Percentiles rank a stretch among this genome's conserved stretches.
Conservation (phyloP, 1,284 basidiomycete species). For the Ceratobasidium sp. region DNA sequence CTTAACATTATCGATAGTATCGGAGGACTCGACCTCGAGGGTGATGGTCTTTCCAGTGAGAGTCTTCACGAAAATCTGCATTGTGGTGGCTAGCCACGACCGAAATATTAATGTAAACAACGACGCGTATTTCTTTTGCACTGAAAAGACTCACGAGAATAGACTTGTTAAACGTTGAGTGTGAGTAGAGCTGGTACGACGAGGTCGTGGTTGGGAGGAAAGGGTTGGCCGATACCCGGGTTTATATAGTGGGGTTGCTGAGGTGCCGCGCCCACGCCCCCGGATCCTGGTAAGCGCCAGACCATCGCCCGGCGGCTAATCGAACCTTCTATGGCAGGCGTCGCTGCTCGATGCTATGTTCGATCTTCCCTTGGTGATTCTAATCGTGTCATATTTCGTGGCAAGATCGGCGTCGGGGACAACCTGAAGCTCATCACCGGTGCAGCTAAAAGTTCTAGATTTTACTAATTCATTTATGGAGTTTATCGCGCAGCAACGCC, state of each 20-base stretch:
- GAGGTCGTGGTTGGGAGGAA: slow-evolving; percentile 34
- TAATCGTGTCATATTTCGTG: not conserved
- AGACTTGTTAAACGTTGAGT: slow-evolving; percentile 17
- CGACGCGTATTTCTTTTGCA: no score
- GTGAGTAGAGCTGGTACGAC: slow-evolving; percentile 26
- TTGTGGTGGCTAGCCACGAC: slow-evolving; percentile 81
- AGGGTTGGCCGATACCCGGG: not conserved
- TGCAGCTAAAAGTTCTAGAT: no score
- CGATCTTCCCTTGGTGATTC: not conserved
- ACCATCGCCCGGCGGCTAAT: slow-evolving; percentile 8
- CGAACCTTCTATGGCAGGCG: not conserved
- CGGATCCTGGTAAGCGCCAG: slow-evolving; percentile 10
- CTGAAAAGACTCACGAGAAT: slow-evolving; percentile 8
- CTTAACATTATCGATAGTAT: no score
- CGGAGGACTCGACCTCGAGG: no score
- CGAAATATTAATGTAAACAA: not conserved
- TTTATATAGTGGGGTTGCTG: slow-evolving; percentile 10
- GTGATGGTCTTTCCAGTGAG: slow-evolving; percentile 82
- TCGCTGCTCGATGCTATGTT: slow-evolving; percentile 14
- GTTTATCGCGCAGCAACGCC: no score
- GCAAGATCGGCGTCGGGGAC: no score
- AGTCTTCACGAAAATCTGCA: slow-evolving; percentile 98
- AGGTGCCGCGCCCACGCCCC: slow-evolving; percentile 10
- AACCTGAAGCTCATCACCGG: no score
- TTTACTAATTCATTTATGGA: no score